Percentiles rank a stretch among this genome's conserved stretches.
These are phyloP conservation scores for Peziza echinospora DNA, from an alignment of 495 filamentous ascomycete species.

Conservation along the genomic window DNA sequence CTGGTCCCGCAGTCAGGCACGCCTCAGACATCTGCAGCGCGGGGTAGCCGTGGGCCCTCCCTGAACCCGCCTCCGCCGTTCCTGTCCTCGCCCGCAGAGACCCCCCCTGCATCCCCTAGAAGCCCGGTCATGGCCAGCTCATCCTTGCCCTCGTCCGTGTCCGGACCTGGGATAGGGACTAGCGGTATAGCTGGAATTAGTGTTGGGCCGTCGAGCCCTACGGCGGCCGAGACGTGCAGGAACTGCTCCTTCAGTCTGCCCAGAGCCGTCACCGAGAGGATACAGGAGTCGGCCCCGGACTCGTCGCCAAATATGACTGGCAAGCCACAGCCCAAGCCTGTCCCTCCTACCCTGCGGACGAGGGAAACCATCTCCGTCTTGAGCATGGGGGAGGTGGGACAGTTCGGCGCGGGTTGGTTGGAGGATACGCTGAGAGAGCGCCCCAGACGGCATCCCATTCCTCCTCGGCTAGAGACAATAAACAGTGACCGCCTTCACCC, in stretches of 20 bases:
- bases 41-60: constrained; percentile 19
- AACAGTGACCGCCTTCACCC: neutral
- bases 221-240: constrained; percentile 38
- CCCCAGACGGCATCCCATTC: constrained; percentile 24
- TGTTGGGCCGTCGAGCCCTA: constrained; percentile 25
- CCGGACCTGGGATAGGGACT: constrained; percentile 14
- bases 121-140: constrained; percentile 19
- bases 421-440: neutral
- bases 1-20: neutral
- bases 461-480: constrained; percentile 21
- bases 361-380: constrained; percentile 8
- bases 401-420: neutral
- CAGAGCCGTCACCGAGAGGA: constrained; percentile 25
- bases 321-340: neutral
- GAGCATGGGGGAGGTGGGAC: neutral
- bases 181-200: constrained; percentile 25
- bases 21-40: neutral
- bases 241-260: constrained; percentile 42
- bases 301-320: too few relatives aligned
- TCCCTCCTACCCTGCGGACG: constrained; percentile 11
- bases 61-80: constrained; percentile 23
- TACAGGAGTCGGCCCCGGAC: too few relatives aligned
- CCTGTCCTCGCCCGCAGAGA: constrained; percentile 10
- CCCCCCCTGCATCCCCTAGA: constrained; percentile 41
- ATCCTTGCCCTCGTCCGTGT: constrained; percentile 9